Evolutionary conservation across 495 filamentous ascomycete genomes (phyloP), one percentile per base, ranked within the genome.

Genomic region (Podospora pseudoanserina): DNA sequence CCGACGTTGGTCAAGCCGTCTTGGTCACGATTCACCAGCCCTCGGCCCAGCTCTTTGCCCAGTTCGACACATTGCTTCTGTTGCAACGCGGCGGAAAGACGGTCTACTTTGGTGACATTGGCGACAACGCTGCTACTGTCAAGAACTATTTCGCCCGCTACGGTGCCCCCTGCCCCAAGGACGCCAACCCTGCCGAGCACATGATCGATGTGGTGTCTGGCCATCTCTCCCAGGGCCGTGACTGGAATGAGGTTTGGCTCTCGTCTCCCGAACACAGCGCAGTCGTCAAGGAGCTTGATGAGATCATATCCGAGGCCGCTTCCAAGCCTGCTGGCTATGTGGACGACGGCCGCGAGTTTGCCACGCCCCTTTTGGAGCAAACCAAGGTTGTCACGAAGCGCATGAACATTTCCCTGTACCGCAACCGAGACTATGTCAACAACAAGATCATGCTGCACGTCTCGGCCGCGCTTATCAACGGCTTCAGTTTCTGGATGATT

Each of bases 201-300:
- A 94, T 96, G 89, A 83, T 96, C 59, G 91, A 93, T 72, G 87
- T 91, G 53, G 92, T 93, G 73, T 91, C 90, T 60, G 90, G 90
- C 20, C 20, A 63, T 1, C 66, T 73, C 23, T 70, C 67, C 54
- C 69, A 87, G 19, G 86, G 89, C 59, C 86, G 87, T 63, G 91
- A 97, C 72, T 97, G 93, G 93, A 85, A 85, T 60, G 81, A 89
- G 62, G 83, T 88, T 26, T 97, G 93, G 93, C 85, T 87, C 58
- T 80, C 88, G 11, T 90, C 87, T 61, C 81, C 86, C 6, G 90
- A 95, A 74, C 85, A 85, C 69, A 73, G 82, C 60, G 82, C 73
- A 0, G 84, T 92, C 15, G 84, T 86, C 44, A 78, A 81, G 13
- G 88, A 93, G 72, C 84, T 94, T 19, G 85, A 84, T 27, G 79